phyloP scores from a whole-genome alignment of 2,329 filamentous ascomycete species.

The Sclerotinia subarctica region DNA sequence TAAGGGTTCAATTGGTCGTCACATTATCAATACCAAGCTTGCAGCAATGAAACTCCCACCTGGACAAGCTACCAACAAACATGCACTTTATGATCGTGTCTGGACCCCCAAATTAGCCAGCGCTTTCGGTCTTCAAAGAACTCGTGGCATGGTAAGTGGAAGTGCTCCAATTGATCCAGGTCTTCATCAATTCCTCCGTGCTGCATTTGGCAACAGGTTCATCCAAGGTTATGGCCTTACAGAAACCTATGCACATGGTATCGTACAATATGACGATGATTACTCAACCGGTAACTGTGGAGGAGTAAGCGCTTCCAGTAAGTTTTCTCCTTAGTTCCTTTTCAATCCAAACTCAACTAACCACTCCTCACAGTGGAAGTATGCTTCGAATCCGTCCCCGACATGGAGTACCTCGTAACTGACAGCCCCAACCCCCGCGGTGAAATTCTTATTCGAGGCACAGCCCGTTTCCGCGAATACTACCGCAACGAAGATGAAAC shows the following conservation, averaged over 20 bases:
- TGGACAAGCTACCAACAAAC: constrained; percentile 73
- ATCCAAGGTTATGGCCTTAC: constrained; percentile 91
- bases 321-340: background rate
- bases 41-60: constrained; percentile 69
- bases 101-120: constrained; percentile 85
- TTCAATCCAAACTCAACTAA: background rate
- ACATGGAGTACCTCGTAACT: constrained; percentile 86
- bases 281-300: constrained; percentile 80
- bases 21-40: constrained; percentile 76
- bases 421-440: constrained; percentile 90
- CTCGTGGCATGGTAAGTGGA: constrained; percentile 74
- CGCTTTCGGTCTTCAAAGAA: constrained; percentile 76
- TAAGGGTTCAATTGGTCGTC: constrained; percentile 75
- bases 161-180: constrained; percentile 87
- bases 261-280: constrained; percentile 68
- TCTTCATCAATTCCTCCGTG: constrained; percentile 83
- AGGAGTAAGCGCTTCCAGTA: constrained; percentile 52
- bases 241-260: constrained; percentile 79
- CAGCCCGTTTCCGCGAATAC: constrained; percentile 80
- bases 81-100: constrained; percentile 78
- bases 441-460: constrained; percentile 80
- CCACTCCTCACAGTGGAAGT: constrained; percentile 56
- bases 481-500: constrained; percentile 90
- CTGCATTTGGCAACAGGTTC: constrained; percentile 76
- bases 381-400: constrained; percentile 82